A percentile compares a stretch with the other conserved stretches of the same genome.
These are phyloP conservation scores for Aspergillus spinulosporus DNA, from an alignment of 2,329 filamentous ascomycete species.

Conservation along the genomic window DNA sequence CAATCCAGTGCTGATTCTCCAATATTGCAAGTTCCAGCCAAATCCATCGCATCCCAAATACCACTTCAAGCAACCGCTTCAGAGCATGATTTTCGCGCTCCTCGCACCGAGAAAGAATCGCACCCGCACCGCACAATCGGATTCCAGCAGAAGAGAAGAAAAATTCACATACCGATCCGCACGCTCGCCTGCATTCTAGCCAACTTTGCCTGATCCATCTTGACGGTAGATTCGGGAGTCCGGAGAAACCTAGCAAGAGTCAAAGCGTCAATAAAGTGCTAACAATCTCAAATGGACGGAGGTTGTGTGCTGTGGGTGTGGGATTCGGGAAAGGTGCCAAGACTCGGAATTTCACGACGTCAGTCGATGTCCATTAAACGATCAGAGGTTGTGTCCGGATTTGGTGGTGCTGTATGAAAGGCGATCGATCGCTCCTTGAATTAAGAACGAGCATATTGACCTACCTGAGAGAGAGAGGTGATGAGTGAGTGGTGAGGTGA, in stretches of 20 bases:
- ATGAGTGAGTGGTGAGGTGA: slow-evolving; percentile 12
- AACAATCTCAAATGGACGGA: slow-evolving; percentile 15
- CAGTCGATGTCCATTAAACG: neutral
- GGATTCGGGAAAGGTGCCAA: slow-evolving; percentile 11
- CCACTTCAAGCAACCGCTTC: neutral
- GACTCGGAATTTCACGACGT: slow-evolving; percentile 18
- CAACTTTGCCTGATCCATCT: slow-evolving; percentile 67
- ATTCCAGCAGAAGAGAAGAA: slow-evolving; percentile 17
- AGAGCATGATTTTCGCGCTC: neutral
- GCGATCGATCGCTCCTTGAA: neutral
- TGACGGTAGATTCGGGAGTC: slow-evolving; percentile 37
- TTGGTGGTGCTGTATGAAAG: neutral
- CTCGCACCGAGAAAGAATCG: slow-evolving; percentile 1
- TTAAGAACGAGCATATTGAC: slow-evolving; percentile 4
- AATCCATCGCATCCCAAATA: neutral
- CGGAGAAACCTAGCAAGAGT: slow-evolving; percentile 18
- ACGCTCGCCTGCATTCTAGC: slow-evolving; percentile 66
- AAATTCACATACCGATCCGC: slow-evolving; percentile 66
- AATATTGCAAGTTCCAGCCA: neutral
- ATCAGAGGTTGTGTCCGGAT: neutral
- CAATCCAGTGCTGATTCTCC: neutral
- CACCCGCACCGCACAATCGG: slow-evolving; percentile 7
- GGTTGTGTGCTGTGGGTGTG: slow-evolving; percentile 18
- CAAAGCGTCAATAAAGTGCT: slow-evolving; percentile 21
- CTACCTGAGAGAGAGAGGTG: slow-evolving; percentile 17